A percentile compares a stretch with the other conserved stretches of the same genome.
Evolutionary conservation across 2,329 filamentous ascomycete species (phyloP).

Genomic region (Cladophialophora exuberans): DNA sequence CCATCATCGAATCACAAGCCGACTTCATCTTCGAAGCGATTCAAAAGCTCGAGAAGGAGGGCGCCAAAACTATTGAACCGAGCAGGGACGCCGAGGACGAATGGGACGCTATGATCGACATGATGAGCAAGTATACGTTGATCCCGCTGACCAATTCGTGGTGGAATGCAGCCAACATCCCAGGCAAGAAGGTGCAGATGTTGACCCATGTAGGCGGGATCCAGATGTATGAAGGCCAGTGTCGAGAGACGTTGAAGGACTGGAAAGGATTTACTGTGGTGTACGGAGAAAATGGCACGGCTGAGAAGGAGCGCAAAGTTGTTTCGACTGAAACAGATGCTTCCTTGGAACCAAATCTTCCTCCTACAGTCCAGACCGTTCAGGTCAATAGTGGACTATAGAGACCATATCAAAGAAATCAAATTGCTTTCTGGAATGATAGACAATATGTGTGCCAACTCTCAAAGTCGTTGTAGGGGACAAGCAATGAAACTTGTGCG

Average conservation of each 20-base stretch:
- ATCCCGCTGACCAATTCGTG: slow-evolving; percentile 56
- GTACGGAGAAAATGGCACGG: slow-evolving; percentile 1
- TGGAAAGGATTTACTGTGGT: slow-evolving; percentile 32
- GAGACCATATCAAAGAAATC: no score
- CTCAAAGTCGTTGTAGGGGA: no score
- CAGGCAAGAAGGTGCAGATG: slow-evolving; percentile 48
- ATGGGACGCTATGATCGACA: slow-evolving; percentile 56
- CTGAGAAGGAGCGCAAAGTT: no score
- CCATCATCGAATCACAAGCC: slow-evolving; percentile 54
- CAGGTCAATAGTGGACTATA: no score
- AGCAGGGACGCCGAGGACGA: slow-evolving; percentile 47
- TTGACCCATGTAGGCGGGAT: slow-evolving; percentile 25
- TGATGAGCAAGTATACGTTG: slow-evolving; percentile 51
- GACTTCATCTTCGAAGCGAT: slow-evolving; percentile 55
- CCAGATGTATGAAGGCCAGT: slow-evolving; percentile 21
- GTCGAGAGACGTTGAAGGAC: slow-evolving; percentile 12
- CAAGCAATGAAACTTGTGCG: no score
- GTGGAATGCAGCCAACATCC: slow-evolving; percentile 61
- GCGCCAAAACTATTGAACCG: slow-evolving; percentile 56
- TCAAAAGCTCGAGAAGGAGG: slow-evolving; percentile 50
- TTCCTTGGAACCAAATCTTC: no score
- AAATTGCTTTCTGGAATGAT: no score
- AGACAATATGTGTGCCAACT: no score
- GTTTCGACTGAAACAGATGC: no score
- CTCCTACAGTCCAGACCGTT: no score